These are phyloP conservation scores for Trichophyton rubrum DNA, from an alignment of 2,329 filamentous ascomycete species.

Conservation along the genomic window DNA sequence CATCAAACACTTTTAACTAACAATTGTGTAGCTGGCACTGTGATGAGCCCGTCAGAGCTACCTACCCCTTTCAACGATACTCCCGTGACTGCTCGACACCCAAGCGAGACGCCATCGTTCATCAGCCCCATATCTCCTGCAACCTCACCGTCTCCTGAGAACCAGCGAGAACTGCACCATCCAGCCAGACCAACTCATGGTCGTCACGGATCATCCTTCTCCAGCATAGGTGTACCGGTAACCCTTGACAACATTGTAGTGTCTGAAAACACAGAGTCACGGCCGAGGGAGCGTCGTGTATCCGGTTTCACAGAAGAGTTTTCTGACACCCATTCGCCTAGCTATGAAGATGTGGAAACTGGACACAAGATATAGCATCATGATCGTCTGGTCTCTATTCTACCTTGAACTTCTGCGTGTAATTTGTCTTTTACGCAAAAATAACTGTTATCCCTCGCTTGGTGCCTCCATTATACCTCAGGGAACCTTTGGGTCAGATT, in stretches of 20 bases:
- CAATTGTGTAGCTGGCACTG: conserved; percentile 6
- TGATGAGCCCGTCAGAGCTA: conserved; percentile 9
- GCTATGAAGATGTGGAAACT: conserved; percentile 2
- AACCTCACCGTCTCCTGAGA: conserved; percentile 10
- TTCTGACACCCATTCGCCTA: conserved; percentile 3
- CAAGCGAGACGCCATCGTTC: conserved; percentile 15
- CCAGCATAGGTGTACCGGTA: conserved; percentile 10
- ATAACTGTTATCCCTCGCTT: background rate
- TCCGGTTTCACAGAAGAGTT: conserved; percentile 15
- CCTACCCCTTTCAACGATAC: conserved; percentile 12
- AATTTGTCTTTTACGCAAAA: background rate
- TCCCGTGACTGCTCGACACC: conserved; percentile 11
- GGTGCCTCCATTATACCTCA: background rate
- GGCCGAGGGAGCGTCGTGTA: conserved; percentile 9
- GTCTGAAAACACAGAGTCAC: conserved; percentile 7
- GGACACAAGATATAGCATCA: background rate
- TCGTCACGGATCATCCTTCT: conserved; percentile 13
- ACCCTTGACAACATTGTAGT: conserved; percentile 8
- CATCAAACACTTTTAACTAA: background rate
- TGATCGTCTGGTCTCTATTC: background rate
- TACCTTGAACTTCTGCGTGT: background rate
- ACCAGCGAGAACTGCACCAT: conserved; percentile 6
- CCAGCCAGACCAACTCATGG: conserved; percentile 7
- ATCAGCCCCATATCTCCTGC: conserved; percentile 12
- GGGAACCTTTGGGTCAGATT: background rate